Base-by-base conservation (phyloP, 164 flowering plant genomes). In the Sedum album region DNA sequence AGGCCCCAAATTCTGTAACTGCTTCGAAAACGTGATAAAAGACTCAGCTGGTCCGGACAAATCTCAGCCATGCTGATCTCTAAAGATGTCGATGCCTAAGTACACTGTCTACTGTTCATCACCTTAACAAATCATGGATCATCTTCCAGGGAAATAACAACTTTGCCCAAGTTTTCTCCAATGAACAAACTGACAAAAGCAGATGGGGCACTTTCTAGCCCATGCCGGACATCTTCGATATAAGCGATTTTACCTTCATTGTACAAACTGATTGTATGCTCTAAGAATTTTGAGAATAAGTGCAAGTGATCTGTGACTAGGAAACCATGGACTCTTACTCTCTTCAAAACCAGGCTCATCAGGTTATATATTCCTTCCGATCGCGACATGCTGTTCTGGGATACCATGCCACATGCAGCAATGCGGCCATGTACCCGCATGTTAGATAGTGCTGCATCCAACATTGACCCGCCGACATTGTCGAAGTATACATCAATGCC, bases 141-240 rank as follows among this genome's bases (percentile, higher is more conserved):
- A 53, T 53, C 60, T 25, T 53, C 10, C 60, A 23, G 28, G 30
- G 60, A 21, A 25, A 88, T 60, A 33, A 88, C 88, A 65, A 82
- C 88, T 72, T 88, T 88, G 9, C 93, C 88, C 17, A 88, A 78
- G 76, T 88, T 88, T 61, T 76, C 73, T 21, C 88, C 90, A 11
- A 78, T 75, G 71, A 84, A 84, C 17, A 84, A 72, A 1, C 86
- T 87, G 39, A 77, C 82, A 62, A 84, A 67, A 7, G 90, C 86
- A 35, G 83, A 73, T 13, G 88, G 80, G 70, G 85, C 87, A 74
- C 65, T 84, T 64, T 88, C 90, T 65, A 88, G 63, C 64, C 88
- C 88, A 60, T 81, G 77, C 62, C 41, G 75, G 75, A 82, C 77
- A 77, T 86, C 93, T 75, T 88, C 88, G 9, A 88, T 67, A 74